A percentile compares a stretch with the other conserved stretches of the same genome.
Evolutionary conservation across 1,139 yeast species (phyloP).

Genomic region (Nadsonia commutata): DNA sequence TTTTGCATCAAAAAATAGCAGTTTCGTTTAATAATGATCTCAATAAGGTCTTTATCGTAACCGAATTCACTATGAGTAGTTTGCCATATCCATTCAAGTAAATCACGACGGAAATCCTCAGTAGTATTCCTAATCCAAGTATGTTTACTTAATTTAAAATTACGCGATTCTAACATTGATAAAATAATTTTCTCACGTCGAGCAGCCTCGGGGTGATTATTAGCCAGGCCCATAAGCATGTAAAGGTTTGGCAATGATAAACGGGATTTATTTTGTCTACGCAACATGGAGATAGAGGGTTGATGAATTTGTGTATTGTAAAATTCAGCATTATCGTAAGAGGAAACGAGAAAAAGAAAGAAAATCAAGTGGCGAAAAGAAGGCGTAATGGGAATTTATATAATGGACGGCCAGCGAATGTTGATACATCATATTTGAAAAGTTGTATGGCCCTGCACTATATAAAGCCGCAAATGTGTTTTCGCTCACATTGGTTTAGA

Average conservation of each 20-base stretch:
- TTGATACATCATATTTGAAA: too few species aligned
- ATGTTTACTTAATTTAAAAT: constrained; percentile 56
- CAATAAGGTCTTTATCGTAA: constrained; percentile 40
- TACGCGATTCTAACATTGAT: constrained; percentile 41
- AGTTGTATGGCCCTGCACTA: too few species aligned
- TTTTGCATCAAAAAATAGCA: constrained; percentile 74
- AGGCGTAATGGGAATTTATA: too few species aligned
- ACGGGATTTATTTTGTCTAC: constrained; percentile 37
- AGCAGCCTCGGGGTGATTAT: constrained; percentile 40
- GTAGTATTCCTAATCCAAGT: constrained; percentile 75
- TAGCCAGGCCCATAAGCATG: constrained; percentile 34
- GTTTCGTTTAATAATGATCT: constrained; percentile 62
- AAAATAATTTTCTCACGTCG: constrained; percentile 47
- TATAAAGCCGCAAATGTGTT: too few species aligned
- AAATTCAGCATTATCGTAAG: too few species aligned
- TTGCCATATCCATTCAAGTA: constrained; percentile 35
- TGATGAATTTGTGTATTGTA: too few species aligned
- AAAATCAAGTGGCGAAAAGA: too few species aligned
- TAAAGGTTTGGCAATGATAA: constrained; percentile 44
- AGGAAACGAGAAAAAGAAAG: too few species aligned
- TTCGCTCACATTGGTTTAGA: too few species aligned
- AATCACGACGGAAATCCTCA: constrained; percentile 32
- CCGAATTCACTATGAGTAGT: constrained; percentile 36
- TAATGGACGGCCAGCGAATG: too few species aligned
- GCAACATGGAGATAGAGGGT: constrained; percentile 9